A percentile compares a stretch with the other conserved stretches of the same genome.
Evolutionary conservation across 331 rosid genomes (phyloP).

Genomic region (Malus hybrid): DNA sequence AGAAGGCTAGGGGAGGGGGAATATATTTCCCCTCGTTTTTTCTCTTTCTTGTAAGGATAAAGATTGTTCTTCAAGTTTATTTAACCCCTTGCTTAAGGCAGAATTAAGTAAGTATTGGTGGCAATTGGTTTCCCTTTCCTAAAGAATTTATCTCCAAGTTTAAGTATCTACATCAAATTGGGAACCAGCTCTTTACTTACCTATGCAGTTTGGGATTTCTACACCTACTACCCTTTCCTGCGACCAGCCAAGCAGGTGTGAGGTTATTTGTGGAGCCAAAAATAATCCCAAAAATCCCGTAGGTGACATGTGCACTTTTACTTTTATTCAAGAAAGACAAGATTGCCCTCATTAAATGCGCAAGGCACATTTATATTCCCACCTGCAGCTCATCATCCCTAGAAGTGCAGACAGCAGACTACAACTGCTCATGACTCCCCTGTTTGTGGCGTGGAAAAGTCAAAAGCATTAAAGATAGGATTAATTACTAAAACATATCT

Average conservation of each 20-base stretch:
- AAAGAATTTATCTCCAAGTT: neutral
- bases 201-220: neutral
- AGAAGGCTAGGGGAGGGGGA: neutral
- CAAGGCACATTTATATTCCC: neutral
- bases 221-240: neutral
- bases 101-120: neutral
- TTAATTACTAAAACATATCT: neutral
- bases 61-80: too few relatives aligned
- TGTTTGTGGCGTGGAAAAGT: neutral
- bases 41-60: neutral
- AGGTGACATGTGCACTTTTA: too few relatives aligned
- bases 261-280: too few relatives aligned
- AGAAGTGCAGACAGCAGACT: neutral
- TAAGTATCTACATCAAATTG: neutral
- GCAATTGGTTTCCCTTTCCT: neutral
- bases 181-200: neutral
- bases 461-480: neutral
- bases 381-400: neutral
- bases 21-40: neutral
- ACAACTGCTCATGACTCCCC: too few relatives aligned
- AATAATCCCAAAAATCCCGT: too few relatives aligned
- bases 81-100: neutral
- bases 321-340: too few relatives aligned
- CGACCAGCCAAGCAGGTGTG: too few relatives aligned
- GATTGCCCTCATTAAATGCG: too few relatives aligned